phyloP scores from a whole-genome alignment of 2,329 filamentous ascomycete species.

The Aspergillus jensenii region DNA sequence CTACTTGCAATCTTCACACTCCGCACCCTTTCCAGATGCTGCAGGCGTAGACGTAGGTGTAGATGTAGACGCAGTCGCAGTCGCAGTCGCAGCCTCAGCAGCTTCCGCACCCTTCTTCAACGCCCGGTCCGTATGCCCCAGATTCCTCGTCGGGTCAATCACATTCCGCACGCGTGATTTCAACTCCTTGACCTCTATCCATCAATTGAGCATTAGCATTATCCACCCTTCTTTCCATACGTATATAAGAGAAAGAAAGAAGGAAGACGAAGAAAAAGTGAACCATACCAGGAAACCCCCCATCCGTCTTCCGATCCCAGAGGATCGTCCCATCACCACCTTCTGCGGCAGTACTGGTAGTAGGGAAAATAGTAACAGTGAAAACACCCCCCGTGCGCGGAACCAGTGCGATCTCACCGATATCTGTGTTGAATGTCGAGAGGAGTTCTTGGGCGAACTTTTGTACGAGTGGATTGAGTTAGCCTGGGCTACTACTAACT shows the following conservation, averaged over 20 bases:
- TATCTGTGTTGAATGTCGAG: conserved; percentile 79
- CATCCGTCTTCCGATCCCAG: conserved; percentile 85
- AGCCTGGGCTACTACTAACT: background rate
- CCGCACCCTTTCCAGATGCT: background rate
- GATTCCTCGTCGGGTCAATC: conserved; percentile 72
- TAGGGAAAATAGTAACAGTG: conserved; percentile 62
- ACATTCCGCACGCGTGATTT: conserved; percentile 82
- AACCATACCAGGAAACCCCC: conserved; percentile 73
- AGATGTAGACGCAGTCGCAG: background rate
- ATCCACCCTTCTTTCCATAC: too few species aligned
- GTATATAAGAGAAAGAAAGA: background rate
- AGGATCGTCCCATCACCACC: conserved; percentile 50
- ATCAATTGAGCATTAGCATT: too few species aligned
- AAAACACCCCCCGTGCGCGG: conserved; percentile 85
- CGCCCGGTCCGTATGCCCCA: conserved; percentile 76
- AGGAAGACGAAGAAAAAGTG: background rate
- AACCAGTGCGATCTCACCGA: conserved; percentile 85
- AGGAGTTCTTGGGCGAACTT: conserved; percentile 94
- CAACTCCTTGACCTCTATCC: conserved; percentile 76
- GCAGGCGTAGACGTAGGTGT: background rate
- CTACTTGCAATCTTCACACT: conserved; percentile 20
- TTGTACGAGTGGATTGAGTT: background rate
- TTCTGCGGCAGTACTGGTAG: background rate
- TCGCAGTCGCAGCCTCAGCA: background rate
- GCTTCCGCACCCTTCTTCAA: conserved; percentile 24